A percentile compares a stretch with the other conserved stretches of the same genome.
These are phyloP conservation scores for Solanum pimpinellifolium DNA, from an alignment of 257 asterid species.

Conservation along the genomic window DNA sequence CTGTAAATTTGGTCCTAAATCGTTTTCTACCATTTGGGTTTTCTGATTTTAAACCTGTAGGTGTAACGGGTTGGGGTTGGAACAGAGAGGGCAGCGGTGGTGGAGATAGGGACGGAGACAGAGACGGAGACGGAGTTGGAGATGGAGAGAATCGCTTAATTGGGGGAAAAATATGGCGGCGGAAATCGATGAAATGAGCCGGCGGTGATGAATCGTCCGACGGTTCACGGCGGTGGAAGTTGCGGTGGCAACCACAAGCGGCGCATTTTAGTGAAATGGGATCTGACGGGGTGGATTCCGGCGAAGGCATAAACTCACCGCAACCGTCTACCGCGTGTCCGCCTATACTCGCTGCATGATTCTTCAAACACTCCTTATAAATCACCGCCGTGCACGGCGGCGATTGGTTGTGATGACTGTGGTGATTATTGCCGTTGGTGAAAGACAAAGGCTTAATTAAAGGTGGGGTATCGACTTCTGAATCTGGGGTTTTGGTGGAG, in stretches of 20 bases:
- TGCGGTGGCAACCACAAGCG: constrained; percentile 22
- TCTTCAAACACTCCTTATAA: constrained; percentile 12
- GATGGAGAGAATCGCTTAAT: background rate
- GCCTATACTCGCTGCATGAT: constrained; percentile 19
- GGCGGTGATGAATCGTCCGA: background rate
- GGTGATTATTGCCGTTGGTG: background rate
- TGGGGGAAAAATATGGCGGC: background rate
- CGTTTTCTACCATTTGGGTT: constrained; percentile 4
- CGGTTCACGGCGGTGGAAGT: constrained; percentile 21
- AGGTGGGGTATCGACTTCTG: constrained; percentile 10
- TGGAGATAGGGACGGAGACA: background rate
- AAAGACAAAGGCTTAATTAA: background rate
- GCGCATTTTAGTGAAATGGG: constrained; percentile 14
- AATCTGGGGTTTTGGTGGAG: constrained; percentile 3
- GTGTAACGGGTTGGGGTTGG: background rate
- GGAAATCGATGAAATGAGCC: constrained; percentile 3
- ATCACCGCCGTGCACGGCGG: background rate
- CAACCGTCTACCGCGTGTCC: constrained; percentile 19
- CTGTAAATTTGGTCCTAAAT: constrained; percentile 11
- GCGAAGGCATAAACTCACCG: constrained; percentile 15
- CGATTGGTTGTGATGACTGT: background rate
- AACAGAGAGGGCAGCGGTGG: background rate
- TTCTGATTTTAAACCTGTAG: background rate
- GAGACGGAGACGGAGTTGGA: background rate
- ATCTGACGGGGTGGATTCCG: background rate